These are phyloP conservation scores for Datisca glomerata DNA, from an alignment of 306 rosid species.

Conservation along the genomic window DNA sequence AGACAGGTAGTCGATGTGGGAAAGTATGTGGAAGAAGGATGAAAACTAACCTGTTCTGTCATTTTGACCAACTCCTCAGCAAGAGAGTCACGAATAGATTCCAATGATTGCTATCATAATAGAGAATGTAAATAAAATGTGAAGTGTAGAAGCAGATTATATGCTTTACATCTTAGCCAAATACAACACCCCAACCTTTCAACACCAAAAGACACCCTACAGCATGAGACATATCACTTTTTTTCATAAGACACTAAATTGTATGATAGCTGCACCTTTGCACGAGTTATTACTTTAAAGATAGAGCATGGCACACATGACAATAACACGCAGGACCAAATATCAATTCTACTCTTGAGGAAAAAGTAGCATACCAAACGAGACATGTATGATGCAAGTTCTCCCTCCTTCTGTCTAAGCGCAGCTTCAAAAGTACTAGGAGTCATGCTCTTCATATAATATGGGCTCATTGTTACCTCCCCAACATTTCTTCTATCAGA, in stretches of 20 bases:
- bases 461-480: conserved; percentile 69
- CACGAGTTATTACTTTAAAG: no score
- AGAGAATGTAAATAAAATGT: conserved; percentile 3
- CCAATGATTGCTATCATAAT: conserved; percentile 65
- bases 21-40: not conserved
- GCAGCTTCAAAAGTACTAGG: conserved; percentile 91
- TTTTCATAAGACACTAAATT: no score
- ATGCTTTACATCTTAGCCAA: no score
- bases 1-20: not conserved
- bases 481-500: conserved; percentile 66
- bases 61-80: conserved; percentile 92
- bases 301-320: no score
- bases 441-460: conserved; percentile 91
- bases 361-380: conserved; percentile 58
- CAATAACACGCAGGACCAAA: no score
- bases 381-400: conserved; percentile 93
- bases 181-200: no score
- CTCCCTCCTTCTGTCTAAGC: conserved; percentile 98
- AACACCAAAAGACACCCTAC: no score
- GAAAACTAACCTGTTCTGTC: conserved; percentile 70
- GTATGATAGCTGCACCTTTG: no score
- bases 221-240: no score
- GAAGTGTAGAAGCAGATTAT: no score
- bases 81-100: conserved; percentile 94
- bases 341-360: no score